phyloP scores from a whole-genome alignment of 106 monocot species.

The Allium cepa region DNA sequence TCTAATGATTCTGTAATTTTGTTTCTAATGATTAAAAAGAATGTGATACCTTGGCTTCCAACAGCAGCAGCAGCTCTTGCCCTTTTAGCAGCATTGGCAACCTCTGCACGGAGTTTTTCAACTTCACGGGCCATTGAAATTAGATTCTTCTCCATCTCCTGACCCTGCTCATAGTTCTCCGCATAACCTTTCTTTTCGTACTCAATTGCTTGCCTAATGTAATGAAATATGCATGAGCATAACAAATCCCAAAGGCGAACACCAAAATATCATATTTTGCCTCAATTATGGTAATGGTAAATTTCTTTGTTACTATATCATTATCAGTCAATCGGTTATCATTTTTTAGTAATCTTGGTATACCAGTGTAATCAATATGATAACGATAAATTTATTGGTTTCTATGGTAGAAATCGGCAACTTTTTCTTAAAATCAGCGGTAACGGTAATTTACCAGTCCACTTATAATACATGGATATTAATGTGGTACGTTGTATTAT shows the following conservation, averaged over 20 bases:
- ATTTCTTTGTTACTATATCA: neutral
- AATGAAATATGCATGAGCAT: neutral
- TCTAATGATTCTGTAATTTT: neutral
- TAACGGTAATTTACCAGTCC: too few relatives aligned
- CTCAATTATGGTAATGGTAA: neutral
- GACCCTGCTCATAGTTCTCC: slow-evolving; percentile 73
- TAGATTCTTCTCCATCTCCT: slow-evolving; percentile 73
- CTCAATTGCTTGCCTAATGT: slow-evolving; percentile 50
- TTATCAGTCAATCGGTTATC: neutral
- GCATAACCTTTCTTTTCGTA: slow-evolving; percentile 76
- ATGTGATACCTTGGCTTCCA: slow-evolving; percentile 47
- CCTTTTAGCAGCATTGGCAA: slow-evolving; percentile 75
- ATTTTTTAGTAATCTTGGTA: too few relatives aligned
- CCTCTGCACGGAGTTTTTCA: slow-evolving; percentile 65
- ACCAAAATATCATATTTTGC: neutral
- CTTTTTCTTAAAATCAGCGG: too few relatives aligned
- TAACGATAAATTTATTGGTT: too few relatives aligned
- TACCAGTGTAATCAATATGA: too few relatives aligned
- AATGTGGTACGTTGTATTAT: too few relatives aligned
- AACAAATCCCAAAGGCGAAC: neutral
- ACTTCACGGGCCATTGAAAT: slow-evolving; percentile 72
- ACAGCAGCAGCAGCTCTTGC: slow-evolving; percentile 56
- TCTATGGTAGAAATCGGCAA: too few relatives aligned
- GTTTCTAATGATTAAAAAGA: neutral
- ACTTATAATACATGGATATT: too few relatives aligned